Evolutionary conservation across 2,329 filamentous ascomycete species (phyloP).

Genomic region (Venturia pyrina): DNA sequence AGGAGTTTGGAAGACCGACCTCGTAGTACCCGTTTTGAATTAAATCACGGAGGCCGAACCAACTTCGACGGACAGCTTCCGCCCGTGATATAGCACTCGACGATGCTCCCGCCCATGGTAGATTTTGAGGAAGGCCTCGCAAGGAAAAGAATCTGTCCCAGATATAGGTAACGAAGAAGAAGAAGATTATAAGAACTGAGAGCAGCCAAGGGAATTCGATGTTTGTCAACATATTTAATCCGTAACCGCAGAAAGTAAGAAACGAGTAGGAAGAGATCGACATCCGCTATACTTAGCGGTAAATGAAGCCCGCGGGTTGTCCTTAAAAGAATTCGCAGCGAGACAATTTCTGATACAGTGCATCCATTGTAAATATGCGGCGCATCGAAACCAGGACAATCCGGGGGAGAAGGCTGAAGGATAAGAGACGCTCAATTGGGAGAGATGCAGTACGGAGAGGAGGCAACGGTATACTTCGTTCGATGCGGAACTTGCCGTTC

Average conservation of each 20-base stretch:
- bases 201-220: background rate
- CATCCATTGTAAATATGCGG: background rate
- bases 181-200: background rate
- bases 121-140: constrained; percentile 7
- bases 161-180: constrained; percentile 6
- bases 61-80: background rate
- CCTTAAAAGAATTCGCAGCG: background rate
- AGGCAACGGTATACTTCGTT: background rate
- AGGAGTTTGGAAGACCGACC: background rate
- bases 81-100: background rate
- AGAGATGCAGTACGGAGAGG: background rate
- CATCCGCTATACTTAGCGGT: background rate
- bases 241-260: background rate
- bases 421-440: background rate
- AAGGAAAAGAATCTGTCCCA: constrained; percentile 12
- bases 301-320: background rate
- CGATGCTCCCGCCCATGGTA: constrained; percentile 11
- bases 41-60: constrained; percentile 10
- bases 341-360: background rate
- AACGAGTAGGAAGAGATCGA: background rate
- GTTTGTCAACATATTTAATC: background rate
- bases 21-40: constrained; percentile 11
- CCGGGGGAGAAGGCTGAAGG: background rate
- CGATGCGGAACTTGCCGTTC: background rate
- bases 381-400: background rate